These are phyloP conservation scores for Taiwanofungus camphoratus DNA, from an alignment of 1,284 basidiomycete species.

Conservation along the genomic window DNA sequence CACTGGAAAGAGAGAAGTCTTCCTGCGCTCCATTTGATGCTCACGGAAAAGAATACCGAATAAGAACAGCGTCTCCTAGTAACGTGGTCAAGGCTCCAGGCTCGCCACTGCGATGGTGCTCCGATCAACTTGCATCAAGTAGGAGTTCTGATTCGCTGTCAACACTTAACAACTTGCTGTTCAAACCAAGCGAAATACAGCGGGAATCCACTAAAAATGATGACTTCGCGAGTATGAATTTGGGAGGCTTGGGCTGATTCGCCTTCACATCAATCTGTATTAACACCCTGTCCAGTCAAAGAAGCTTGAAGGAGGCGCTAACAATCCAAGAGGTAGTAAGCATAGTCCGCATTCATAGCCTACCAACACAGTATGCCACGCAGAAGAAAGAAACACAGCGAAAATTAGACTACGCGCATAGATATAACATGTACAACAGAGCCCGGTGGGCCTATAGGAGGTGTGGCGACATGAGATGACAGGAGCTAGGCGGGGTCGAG, in stretches of 20 bases:
- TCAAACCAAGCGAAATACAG: too few species aligned
- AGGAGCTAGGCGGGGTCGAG: not conserved
- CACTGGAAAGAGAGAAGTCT: too few species aligned
- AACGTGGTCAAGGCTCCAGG: too few species aligned
- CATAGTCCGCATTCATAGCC: not conserved
- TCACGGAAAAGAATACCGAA: too few species aligned
- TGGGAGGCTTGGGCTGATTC: not conserved
- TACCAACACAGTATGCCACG: not conserved
- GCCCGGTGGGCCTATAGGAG: not conserved
- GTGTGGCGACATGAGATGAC: not conserved
- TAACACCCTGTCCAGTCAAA: not conserved
- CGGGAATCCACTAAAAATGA: not conserved
- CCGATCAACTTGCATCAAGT: too few species aligned
- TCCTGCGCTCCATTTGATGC: too few species aligned
- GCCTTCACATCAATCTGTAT: not conserved
- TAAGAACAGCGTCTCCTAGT: too few species aligned
- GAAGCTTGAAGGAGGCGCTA: not conserved
- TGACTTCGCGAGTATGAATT: not conserved
- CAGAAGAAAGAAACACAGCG: not conserved
- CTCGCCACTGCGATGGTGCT: too few species aligned
- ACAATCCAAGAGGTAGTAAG: not conserved
- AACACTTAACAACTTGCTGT: too few species aligned
- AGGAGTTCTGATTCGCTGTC: too few species aligned
- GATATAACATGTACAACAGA: not conserved
- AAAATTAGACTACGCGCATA: slow-evolving; percentile 1